phyloP scores from a whole-genome alignment of 1,139 yeast genomes.

The Geotrichum macrosporum region DNA sequence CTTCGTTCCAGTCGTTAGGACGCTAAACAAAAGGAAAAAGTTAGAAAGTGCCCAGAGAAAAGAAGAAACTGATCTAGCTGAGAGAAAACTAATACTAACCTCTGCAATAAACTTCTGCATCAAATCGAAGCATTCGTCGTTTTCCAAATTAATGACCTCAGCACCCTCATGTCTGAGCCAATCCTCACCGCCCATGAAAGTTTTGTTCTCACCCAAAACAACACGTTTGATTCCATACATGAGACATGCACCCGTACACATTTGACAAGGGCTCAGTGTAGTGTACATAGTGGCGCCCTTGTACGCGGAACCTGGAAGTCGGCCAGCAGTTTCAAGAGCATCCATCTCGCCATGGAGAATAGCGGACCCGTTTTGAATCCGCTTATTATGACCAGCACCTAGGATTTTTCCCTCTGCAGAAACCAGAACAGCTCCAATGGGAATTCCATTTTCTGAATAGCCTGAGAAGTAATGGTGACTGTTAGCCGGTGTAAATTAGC shows the following conservation, averaged over 20 bases:
- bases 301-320: constrained; percentile 66
- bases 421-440: constrained; percentile 75
- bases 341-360: constrained; percentile 89
- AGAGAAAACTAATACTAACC: neutral
- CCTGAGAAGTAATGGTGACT: constrained; percentile 39
- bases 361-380: constrained; percentile 71
- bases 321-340: constrained; percentile 83
- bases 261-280: constrained; percentile 84
- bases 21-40: constrained; percentile 32
- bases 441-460: constrained; percentile 81
- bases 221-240: constrained; percentile 82
- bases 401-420: constrained; percentile 72
- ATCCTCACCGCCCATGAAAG: constrained; percentile 74
- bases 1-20: constrained; percentile 85
- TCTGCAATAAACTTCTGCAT: constrained; percentile 75
- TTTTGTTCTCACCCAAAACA: constrained; percentile 82
- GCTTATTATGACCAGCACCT: constrained; percentile 84
- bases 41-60: too few relatives aligned
- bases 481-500: neutral
- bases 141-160: constrained; percentile 66
- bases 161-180: constrained; percentile 62
- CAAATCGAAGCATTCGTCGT: constrained; percentile 61
- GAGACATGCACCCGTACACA: constrained; percentile 92
- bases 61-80: neutral
- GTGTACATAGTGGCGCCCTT: constrained; percentile 64